Conservation (phyloP, 2,329 filamentous ascomycete species). For the Pestalotiopsis sp. region DNA sequence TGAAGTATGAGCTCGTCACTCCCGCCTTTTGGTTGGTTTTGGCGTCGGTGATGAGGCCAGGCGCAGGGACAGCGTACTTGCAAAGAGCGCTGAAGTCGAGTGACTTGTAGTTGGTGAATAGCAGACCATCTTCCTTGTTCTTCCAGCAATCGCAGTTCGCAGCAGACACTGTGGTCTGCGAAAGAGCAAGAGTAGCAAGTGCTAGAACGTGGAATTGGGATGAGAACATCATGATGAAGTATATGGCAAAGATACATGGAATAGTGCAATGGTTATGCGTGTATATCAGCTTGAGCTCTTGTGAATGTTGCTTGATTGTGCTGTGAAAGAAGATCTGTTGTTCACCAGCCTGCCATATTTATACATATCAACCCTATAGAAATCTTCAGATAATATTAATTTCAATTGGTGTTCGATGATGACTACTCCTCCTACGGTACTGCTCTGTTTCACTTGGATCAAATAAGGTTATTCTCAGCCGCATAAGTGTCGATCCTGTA, state of each 20-base stretch:
- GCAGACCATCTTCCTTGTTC: conserved; percentile 3
- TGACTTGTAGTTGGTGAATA: conserved; percentile 2
- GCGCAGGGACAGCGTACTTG: not conserved
- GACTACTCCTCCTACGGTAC: not conserved
- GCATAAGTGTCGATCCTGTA: not conserved
- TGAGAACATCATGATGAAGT: not conserved
- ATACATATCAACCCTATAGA: not conserved
- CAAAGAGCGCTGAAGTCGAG: not conserved
- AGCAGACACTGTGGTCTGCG: not conserved
- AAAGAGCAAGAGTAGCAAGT: not conserved
- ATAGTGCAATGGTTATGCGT: not conserved
- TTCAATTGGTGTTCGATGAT: not conserved
- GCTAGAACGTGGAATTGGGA: not conserved
- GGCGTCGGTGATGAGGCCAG: not conserved
- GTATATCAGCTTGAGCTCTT: not conserved
- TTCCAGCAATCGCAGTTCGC: not conserved
- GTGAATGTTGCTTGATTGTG: not conserved
- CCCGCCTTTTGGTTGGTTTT: not conserved
- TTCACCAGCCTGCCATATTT: not conserved
- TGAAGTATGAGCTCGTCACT: conserved; percentile 1
- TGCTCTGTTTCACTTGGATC: not conserved
- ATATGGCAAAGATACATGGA: not conserved
- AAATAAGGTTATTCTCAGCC: not conserved
- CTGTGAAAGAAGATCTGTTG: not conserved
- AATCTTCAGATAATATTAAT: not conserved